Evolutionary conservation across 2,329 filamentous ascomycete genomes (phyloP).

Genomic region (Clarireedia homoeocarpa): DNA sequence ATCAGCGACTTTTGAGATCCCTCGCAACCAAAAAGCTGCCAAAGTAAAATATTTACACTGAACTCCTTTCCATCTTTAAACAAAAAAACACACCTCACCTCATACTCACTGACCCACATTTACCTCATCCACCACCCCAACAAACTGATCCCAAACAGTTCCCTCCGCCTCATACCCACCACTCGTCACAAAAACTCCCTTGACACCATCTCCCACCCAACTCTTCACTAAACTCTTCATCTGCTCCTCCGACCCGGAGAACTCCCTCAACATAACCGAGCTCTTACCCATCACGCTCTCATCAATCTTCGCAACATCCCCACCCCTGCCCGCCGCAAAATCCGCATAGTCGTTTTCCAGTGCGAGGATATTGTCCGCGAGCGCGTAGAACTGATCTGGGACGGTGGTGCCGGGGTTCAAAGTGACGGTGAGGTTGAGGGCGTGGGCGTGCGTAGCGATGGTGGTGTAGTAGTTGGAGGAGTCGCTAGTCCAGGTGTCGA

Average conservation of each 20-base stretch:
- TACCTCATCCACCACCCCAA: background rate
- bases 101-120: background rate
- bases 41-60: no score
- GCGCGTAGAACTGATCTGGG: background rate
- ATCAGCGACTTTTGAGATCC: no score
- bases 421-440: background rate
- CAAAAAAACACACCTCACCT: no score
- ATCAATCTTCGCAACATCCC: background rate
- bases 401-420: slow-evolving; percentile 3
- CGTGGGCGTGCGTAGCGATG: background rate
- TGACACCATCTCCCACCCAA: background rate
- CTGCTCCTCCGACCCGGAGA: background rate
- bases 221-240: background rate
- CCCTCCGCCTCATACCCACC: background rate
- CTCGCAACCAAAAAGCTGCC: no score
- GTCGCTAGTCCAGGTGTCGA: background rate
- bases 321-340: background rate
- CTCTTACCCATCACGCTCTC: background rate
- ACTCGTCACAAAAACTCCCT: background rate
- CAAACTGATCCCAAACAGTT: background rate
- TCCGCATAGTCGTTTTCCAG: background rate
- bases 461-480: background rate
- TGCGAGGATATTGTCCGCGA: slow-evolving; percentile 4
- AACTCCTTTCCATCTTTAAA: no score
- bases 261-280: background rate